Evolutionary conservation across 1,284 basidiomycete species (phyloP).

Genomic region (Ustilago hordei): DNA sequence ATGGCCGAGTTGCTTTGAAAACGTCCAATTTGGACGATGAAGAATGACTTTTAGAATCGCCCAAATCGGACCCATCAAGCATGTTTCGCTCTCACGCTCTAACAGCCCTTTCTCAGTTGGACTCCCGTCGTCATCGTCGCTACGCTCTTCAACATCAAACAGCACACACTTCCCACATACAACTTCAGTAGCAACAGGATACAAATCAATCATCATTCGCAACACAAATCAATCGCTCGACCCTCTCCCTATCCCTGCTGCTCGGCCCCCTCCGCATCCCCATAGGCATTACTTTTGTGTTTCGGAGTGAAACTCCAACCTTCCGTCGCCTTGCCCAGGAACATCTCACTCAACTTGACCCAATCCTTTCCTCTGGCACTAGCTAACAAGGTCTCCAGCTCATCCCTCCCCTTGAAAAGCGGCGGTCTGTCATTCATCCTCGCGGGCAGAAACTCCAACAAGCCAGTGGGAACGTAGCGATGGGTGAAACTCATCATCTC

Average conservation of each 20-base stretch:
- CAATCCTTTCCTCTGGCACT: conserved; percentile 87
- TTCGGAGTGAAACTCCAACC: conserved; percentile 74
- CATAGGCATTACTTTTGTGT: conserved; percentile 48
- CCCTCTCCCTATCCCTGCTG: conserved; percentile 39
- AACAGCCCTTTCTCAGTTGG: no score
- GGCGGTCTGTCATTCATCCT: conserved; percentile 91
- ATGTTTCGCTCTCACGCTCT: no score
- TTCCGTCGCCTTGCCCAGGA: conserved; percentile 79
- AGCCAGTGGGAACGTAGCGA: conserved; percentile 91
- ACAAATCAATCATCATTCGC: no score
- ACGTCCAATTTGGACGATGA: no score
- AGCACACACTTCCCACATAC: no score
- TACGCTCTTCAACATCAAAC: no score
- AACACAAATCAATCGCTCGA: no score
- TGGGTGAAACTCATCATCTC: conserved; percentile 95
- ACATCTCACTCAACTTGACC: conserved; percentile 96
- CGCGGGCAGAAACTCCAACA: conserved; percentile 85
- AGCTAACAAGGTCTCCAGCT: conserved; percentile 83
- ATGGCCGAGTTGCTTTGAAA: no score
- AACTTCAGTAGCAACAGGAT: no score
- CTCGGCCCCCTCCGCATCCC: conserved; percentile 22
- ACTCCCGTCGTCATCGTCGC: no score
- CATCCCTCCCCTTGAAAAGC: conserved; percentile 84
- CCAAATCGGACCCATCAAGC: no score
- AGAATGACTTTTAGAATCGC: no score